Percentiles rank a stretch among this genome's conserved stretches.
Evolutionary conservation across 1,139 yeast genomes (phyloP).

Genomic region (Candida albicans): DNA sequence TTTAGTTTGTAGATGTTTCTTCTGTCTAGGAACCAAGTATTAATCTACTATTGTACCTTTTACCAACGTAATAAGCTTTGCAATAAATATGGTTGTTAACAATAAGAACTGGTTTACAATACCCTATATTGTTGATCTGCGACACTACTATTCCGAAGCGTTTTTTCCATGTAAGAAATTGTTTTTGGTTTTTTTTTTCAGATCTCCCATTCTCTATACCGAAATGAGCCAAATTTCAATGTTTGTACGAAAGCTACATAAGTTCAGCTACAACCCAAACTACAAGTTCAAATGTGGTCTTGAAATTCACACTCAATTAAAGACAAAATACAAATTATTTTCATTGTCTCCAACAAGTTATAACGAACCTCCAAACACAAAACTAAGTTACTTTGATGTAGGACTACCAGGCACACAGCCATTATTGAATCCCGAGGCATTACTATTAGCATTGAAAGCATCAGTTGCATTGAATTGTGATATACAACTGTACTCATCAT

Average conservation of each 20-base stretch:
- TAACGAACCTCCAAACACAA: constrained; percentile 62
- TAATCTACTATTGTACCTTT: too few species aligned
- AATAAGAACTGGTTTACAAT: too few species aligned
- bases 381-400: constrained; percentile 76
- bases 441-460: constrained; percentile 67
- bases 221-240: not conserved
- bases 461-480: constrained; percentile 69
- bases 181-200: not conserved
- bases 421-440: constrained; percentile 69
- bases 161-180: too few species aligned
- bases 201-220: not conserved
- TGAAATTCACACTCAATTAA: constrained; percentile 89
- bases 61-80: too few species aligned
- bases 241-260: constrained; percentile 4
- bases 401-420: constrained; percentile 97
- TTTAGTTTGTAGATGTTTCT: too few species aligned
- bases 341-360: constrained; percentile 56
- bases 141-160: too few species aligned
- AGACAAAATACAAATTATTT: constrained; percentile 73
- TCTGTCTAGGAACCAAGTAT: too few species aligned
- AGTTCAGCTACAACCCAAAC: constrained; percentile 13
- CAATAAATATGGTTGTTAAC: too few species aligned
- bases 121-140: too few species aligned
- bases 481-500: constrained; percentile 58
- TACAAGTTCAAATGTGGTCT: constrained; percentile 75